Conservation (phyloP, 2,329 filamentous ascomycete species). For the Tolypocladium album region DNA sequence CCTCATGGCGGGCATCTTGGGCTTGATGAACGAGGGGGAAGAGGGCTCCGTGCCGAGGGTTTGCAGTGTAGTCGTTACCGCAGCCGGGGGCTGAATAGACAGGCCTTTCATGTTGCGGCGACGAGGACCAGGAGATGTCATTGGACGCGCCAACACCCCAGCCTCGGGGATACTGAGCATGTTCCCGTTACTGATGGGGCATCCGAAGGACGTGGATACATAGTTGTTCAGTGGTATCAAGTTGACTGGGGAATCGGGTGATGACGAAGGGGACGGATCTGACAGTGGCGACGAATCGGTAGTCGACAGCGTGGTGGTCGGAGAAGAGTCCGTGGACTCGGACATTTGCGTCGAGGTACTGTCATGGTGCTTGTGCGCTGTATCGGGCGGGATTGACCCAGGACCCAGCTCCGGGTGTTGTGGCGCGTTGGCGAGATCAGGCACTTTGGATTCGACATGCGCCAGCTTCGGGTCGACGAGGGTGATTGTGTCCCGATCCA, state of each 20-base stretch:
- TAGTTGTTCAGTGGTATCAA: conserved; percentile 62
- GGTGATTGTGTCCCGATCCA: conserved; percentile 41
- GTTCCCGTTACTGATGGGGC: conserved; percentile 21
- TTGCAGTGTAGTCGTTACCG: conserved; percentile 32
- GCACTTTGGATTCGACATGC: conserved; percentile 30
- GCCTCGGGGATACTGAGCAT: conserved; percentile 32
- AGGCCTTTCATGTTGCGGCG: conserved; percentile 80
- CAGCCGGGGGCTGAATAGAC: conserved; percentile 59
- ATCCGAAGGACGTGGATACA: conserved; percentile 46
- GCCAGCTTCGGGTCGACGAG: conserved; percentile 43
- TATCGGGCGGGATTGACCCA: conserved; percentile 30
- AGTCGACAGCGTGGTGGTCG: conserved; percentile 86
- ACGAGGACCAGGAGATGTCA: conserved; percentile 59
- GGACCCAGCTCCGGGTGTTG: conserved; percentile 27
- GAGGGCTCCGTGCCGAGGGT: conserved; percentile 53
- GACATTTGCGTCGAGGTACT: conserved; percentile 70
- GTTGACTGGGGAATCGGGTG: conserved; percentile 78
- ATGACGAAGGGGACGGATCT: conserved; percentile 83
- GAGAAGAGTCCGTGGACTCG: conserved; percentile 86
- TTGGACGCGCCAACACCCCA: conserved; percentile 39
- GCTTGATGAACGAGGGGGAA: conserved; percentile 72
- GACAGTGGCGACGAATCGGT: conserved; percentile 85
- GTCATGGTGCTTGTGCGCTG: conserved; percentile 59
- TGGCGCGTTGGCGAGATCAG: conserved; percentile 24
- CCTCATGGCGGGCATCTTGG: conserved; percentile 57